Evolutionary conservation across 192 early-diverging fungal species (phyloP).

Genomic region (Linnemannia schmuckeri): DNA sequence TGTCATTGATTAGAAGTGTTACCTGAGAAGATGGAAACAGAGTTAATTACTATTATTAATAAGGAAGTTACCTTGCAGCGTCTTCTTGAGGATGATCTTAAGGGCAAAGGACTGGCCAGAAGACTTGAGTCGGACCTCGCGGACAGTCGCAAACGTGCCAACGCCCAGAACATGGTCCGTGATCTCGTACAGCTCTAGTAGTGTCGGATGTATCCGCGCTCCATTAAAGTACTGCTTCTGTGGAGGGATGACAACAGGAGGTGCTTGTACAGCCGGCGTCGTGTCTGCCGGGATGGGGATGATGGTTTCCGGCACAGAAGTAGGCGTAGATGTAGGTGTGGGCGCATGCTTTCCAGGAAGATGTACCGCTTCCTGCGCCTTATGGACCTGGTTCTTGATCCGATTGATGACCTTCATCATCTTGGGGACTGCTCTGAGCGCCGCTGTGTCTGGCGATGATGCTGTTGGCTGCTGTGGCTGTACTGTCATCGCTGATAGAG

Average conservation of each 20-base stretch:
- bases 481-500: too few relatives aligned
- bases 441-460: neutral
- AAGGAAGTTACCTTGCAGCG: slow-evolving; percentile 54
- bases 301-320: neutral
- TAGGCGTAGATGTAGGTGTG: neutral
- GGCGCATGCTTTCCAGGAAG: neutral
- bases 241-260: neutral
- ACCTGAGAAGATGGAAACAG: neutral
- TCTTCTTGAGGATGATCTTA: slow-evolving; percentile 81
- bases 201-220: slow-evolving; percentile 38
- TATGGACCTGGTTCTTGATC: slow-evolving; percentile 10
- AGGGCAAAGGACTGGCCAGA: slow-evolving; percentile 74
- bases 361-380: neutral
- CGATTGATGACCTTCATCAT: slow-evolving; percentile 36
- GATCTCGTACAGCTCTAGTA: slow-evolving; percentile 58
- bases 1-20: neutral
- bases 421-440: slow-evolving; percentile 13
- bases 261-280: neutral
- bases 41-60: neutral
- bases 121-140: slow-evolving; percentile 70
- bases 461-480: neutral
- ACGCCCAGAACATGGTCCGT: slow-evolving; percentile 63
- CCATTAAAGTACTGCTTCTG: slow-evolving; percentile 6
- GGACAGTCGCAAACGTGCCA: slow-evolving; percentile 75
- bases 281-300: neutral